These are phyloP conservation scores for Salix purpurea DNA, from an alignment of 345 rosid genomes.

Conservation along the genomic window DNA sequence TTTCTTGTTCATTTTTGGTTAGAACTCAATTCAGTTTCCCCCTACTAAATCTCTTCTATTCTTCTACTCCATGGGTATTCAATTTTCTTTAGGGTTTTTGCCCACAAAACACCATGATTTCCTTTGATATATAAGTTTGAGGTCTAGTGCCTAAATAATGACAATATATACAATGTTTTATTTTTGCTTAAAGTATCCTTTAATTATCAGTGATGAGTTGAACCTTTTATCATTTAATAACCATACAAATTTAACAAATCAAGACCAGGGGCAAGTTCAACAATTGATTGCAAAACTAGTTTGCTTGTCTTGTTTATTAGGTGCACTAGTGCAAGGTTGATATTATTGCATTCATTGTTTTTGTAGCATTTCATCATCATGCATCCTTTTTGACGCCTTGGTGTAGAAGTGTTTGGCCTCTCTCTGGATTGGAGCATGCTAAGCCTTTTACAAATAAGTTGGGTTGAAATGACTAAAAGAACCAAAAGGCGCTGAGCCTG, in stretches of 20 bases:
- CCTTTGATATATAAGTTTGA: neutral
- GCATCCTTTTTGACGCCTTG: neutral
- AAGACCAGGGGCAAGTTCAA: neutral
- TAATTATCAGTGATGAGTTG: neutral
- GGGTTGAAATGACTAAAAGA: neutral
- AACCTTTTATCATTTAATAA: neutral
- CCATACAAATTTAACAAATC: neutral
- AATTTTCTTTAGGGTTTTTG: neutral
- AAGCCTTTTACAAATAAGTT: neutral
- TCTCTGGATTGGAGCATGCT: neutral
- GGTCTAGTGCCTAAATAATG: neutral
- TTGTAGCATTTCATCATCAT: neutral
- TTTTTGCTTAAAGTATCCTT: neutral
- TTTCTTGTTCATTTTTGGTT: neutral
- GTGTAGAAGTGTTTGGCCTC: neutral
- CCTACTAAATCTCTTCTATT: neutral
- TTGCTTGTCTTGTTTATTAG: neutral
- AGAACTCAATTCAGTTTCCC: neutral
- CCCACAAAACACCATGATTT: neutral
- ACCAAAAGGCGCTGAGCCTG: no score
- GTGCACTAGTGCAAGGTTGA: neutral
- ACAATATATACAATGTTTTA: neutral
- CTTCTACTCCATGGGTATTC: neutral
- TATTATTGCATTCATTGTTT: neutral
- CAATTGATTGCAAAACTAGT: neutral